Evolutionary conservation across 768 basidiomycete genomes (phyloP).

Genomic region (Pleurotus tuoliensis): DNA sequence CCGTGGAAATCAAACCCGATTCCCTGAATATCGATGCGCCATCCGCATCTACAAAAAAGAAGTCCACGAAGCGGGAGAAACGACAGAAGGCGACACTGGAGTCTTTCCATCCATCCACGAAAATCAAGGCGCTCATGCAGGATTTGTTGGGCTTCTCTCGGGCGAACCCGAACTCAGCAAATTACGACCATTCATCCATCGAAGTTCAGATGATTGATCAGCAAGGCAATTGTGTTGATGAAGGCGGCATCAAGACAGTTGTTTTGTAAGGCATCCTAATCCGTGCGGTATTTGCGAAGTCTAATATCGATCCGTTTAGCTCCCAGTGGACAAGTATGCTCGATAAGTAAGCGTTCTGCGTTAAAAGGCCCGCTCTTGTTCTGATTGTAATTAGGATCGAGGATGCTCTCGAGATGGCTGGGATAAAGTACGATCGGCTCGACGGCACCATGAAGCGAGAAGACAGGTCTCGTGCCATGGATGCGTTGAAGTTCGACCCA

Average conservation of each 20-base stretch:
- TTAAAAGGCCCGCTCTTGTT: slow-evolving; percentile 4
- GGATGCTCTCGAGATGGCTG: slow-evolving; percentile 77
- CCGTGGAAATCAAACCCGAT: slow-evolving; percentile 76
- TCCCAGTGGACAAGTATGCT: slow-evolving; percentile 96
- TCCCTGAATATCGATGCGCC: slow-evolving; percentile 29
- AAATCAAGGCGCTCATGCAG: slow-evolving; percentile 76
- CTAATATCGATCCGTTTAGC: slow-evolving; percentile 34
- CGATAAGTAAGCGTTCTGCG: slow-evolving; percentile 58
- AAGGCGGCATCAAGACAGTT: slow-evolving; percentile 80
- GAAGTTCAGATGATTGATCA: slow-evolving; percentile 78
- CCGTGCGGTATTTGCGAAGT: slow-evolving; percentile 10
- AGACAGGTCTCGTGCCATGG: slow-evolving; percentile 89
- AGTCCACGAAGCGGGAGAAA: slow-evolving; percentile 62
- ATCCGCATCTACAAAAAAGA: slow-evolving; percentile 48
- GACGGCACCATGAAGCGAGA: slow-evolving; percentile 99
- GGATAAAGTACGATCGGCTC: slow-evolving; percentile 86
- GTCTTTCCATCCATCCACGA: slow-evolving; percentile 77
- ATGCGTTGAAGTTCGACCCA: slow-evolving; percentile 86
- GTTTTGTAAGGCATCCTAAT: slow-evolving; percentile 73
- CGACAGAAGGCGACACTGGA: slow-evolving; percentile 53
- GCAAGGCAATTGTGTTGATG: slow-evolving; percentile 66
- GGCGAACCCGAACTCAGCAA: slow-evolving; percentile 80
- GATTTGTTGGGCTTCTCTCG: slow-evolving; percentile 82
- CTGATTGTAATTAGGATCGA: slow-evolving; percentile 56
- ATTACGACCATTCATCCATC: slow-evolving; percentile 74